Base-by-base conservation (phyloP, 1,284 basidiomycete genomes). In the Apiotrichum gracile region DNA sequence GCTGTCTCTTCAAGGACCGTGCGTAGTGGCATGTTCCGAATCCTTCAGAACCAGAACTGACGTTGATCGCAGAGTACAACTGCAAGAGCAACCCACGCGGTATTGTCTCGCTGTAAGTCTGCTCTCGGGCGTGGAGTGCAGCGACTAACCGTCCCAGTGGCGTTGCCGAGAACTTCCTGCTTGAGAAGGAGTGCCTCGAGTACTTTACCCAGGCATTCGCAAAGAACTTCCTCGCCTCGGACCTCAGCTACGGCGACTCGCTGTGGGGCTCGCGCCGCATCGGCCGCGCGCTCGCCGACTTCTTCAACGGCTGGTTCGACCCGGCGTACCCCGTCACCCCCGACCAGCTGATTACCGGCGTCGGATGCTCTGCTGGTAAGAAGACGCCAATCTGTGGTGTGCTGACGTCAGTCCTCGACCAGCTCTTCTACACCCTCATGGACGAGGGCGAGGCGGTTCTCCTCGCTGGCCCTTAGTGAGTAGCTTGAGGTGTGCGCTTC, bases 141-240 rank as follows among this genome's bases (percentile, higher is more conserved):
- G 41, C n/a, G n/a, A n/a, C n/a, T n/a, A n/a, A n/a, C n/a, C n/a
- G n/a, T n/a, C n/a, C 21, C 54, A 65, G 63, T 16, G 75, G 76
- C n/a, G 73, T 76, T 2, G 75, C 76, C 2, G 76, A 77, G 60
- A 77, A 77, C 61, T 73, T 72, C 40, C 55, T 75, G 44, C 71
- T 73, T 62, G 66, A 72, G 56, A 60, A 66, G 24, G 68, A 72
- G 55, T 72, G 68, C 55, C 39, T 68, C 46, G 64, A 69, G 52
- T 67, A 71, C 56, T 74, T 73, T 52, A 52, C 60, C 0, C 62
- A 66, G 31, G 68, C 70, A 8, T 65, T 77, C 33, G 45, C 42
- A 3, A 41, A 61, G 29, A 68, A 67, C 56, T 63, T 71, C 37
- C 60, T 63, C 0, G 43, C 57, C 0, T 59, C 63, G 2, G 72